Percentiles rank a stretch among this genome's conserved stretches.
Evolutionary conservation across 805 yeast species (phyloP).

Genomic region (Candida sithepensis): DNA sequence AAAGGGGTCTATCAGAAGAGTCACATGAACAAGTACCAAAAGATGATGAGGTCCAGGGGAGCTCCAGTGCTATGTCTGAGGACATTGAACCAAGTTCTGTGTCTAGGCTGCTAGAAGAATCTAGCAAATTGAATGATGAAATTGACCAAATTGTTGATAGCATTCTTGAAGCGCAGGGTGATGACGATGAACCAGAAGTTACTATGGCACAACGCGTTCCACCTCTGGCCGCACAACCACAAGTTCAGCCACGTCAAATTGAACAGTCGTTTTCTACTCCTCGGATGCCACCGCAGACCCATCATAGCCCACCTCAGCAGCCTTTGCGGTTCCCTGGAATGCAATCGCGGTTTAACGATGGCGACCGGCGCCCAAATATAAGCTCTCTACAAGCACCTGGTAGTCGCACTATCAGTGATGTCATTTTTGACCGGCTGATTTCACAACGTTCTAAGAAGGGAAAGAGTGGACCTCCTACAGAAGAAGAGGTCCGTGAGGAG

Average conservation of each 20-base stretch:
- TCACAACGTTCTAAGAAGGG: background rate
- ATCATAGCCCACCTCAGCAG: background rate
- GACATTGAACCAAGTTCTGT: conserved; percentile 4
- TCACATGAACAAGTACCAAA: background rate
- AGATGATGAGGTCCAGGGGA: too few relatives aligned
- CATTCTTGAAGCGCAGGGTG: background rate
- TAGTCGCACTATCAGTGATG: background rate
- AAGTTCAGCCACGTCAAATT: background rate
- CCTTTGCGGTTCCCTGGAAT: too few relatives aligned
- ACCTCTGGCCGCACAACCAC: background rate
- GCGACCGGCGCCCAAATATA: too few relatives aligned
- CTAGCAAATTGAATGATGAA: background rate
- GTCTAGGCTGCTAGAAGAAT: conserved; percentile 11
- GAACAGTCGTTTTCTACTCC: background rate
- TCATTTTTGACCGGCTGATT: background rate
- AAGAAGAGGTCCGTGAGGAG: background rate
- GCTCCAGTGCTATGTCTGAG: too few relatives aligned
- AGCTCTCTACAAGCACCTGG: too few relatives aligned
- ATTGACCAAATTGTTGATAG: conserved; percentile 12
- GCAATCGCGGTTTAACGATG: too few relatives aligned
- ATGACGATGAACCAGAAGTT: conserved; percentile 3
- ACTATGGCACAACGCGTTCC: too few relatives aligned
- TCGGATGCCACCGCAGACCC: background rate
- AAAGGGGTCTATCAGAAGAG: background rate
- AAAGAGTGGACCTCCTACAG: background rate